These are phyloP conservation scores for Coemansia guatemalensis DNA, from an alignment of 192 early-diverging fungal genomes.

Conservation along the genomic window DNA sequence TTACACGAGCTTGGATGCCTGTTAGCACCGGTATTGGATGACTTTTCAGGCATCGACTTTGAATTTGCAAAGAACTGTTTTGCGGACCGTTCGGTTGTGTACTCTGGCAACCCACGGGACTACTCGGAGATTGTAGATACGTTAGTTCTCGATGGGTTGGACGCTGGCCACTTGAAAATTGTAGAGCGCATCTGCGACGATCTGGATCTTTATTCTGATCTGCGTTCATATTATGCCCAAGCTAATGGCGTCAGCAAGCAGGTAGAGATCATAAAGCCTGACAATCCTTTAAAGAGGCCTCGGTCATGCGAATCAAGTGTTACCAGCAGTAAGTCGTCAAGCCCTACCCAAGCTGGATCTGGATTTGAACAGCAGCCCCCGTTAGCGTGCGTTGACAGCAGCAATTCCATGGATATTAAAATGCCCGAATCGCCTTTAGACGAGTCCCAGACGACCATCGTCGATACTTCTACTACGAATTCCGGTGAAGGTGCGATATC, in stretches of 20 bases:
- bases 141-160: slow-evolving; percentile 41
- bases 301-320: background rate
- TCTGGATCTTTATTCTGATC: slow-evolving; percentile 33
- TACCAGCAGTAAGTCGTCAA: background rate
- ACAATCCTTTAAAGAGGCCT: background rate
- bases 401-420: background rate
- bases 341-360: background rate
- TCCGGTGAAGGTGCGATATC: background rate
- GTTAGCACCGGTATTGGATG: slow-evolving; percentile 53
- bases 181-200: slow-evolving; percentile 24
- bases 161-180: slow-evolving; percentile 38
- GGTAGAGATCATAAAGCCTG: background rate
- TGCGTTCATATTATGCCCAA: slow-evolving; percentile 22
- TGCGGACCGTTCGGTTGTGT: slow-evolving; percentile 20
- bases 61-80: slow-evolving; percentile 24
- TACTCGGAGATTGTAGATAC: slow-evolving; percentile 5
- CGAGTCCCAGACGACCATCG: background rate
- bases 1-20: slow-evolving; percentile 49
- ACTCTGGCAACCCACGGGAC: background rate
- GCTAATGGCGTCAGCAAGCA: background rate
- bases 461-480: background rate
- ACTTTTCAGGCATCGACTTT: slow-evolving; percentile 29
- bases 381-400: background rate
- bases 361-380: background rate
- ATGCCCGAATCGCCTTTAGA: background rate